Percentiles rank a stretch among this genome's conserved stretches.
Evolutionary conservation across 257 asterid species (phyloP).

Genomic region (Solanum ossicruentum): DNA sequence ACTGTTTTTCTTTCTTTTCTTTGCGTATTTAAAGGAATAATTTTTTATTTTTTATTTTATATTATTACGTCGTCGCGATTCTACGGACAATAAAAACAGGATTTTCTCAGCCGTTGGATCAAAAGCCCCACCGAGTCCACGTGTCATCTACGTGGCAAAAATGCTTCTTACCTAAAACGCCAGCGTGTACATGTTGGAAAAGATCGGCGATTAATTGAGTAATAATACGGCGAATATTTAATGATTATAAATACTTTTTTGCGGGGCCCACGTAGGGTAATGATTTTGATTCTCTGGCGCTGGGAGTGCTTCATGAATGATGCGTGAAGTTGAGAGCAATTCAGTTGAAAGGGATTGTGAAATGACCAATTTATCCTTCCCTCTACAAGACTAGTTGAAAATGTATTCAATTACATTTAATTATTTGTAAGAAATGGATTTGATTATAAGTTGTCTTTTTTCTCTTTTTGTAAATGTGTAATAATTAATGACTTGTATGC

Average conservation of each 20-base stretch:
- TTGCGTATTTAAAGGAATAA: slow-evolving; percentile 13
- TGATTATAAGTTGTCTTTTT: not conserved
- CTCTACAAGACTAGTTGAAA: not conserved
- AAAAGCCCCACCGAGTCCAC: not conserved
- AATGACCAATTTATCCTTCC: not conserved
- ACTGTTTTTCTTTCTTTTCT: not conserved
- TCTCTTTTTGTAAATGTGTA: not conserved
- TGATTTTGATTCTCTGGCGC: slow-evolving; percentile 3
- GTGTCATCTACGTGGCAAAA: slow-evolving; percentile 12
- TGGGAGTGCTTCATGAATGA: not conserved
- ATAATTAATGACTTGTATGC: not conserved
- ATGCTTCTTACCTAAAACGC: not conserved
- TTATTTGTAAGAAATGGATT: not conserved
- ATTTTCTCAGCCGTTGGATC: slow-evolving; percentile 13
- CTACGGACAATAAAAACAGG: not conserved
- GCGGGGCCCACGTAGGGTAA: not conserved
- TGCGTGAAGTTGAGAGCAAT: slow-evolving; percentile 3
- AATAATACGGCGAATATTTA: not conserved
- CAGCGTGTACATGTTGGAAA: not conserved
- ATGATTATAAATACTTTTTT: not conserved
- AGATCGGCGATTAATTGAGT: not conserved
- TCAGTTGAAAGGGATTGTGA: not conserved
- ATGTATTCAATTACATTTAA: not conserved
- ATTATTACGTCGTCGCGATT: not conserved
- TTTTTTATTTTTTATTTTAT: not conserved